Evolutionary conservation across 352 stramenopile genomes (phyloP).

Genomic region (Pythium periplocum): DNA sequence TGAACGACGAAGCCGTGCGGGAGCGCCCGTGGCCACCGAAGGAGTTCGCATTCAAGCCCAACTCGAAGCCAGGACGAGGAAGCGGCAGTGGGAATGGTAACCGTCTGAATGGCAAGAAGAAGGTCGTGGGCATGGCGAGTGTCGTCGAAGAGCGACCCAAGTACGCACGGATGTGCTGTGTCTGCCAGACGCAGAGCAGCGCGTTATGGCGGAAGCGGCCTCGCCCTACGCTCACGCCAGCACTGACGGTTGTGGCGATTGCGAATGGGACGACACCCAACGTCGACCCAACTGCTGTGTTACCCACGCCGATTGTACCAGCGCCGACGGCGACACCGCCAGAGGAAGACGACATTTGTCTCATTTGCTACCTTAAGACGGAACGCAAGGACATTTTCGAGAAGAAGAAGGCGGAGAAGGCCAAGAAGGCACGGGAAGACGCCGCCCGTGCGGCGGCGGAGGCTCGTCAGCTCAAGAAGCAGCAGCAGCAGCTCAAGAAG

Average conservation of each 20-base stretch:
- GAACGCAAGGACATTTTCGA: conserved; percentile 61
- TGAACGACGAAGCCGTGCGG: conserved; percentile 32
- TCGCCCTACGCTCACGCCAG: conserved; percentile 5
- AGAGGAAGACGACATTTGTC: conserved; percentile 44
- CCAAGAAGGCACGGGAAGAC: conserved; percentile 32
- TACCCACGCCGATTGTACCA: conserved; percentile 9
- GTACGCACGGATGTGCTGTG: conserved; percentile 25
- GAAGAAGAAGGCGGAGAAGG: conserved; percentile 42
- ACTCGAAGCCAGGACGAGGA: conserved; percentile 31
- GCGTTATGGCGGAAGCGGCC: conserved; percentile 56
- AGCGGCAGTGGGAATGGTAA: conserved; percentile 29
- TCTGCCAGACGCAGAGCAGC: conserved; percentile 58
- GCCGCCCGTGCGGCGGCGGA: conserved; percentile 31
- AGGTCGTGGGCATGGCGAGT: conserved; percentile 39
- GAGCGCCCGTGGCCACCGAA: conserved; percentile 70
- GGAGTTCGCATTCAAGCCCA: conserved; percentile 65
- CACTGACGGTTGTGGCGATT: not conserved
- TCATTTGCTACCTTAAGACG: conserved; percentile 68
- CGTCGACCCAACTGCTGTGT: not conserved
- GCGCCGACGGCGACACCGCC: conserved; percentile 10
- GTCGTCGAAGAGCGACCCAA: conserved; percentile 38
- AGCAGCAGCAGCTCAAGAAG: conserved; percentile 50
- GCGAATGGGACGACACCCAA: not conserved
- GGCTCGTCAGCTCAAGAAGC: conserved; percentile 50
- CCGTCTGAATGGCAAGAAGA: conserved; percentile 46